phyloP scores from a whole-genome alignment of 2,329 filamentous ascomycete species.

The Aspergillus spinulosporus region DNA sequence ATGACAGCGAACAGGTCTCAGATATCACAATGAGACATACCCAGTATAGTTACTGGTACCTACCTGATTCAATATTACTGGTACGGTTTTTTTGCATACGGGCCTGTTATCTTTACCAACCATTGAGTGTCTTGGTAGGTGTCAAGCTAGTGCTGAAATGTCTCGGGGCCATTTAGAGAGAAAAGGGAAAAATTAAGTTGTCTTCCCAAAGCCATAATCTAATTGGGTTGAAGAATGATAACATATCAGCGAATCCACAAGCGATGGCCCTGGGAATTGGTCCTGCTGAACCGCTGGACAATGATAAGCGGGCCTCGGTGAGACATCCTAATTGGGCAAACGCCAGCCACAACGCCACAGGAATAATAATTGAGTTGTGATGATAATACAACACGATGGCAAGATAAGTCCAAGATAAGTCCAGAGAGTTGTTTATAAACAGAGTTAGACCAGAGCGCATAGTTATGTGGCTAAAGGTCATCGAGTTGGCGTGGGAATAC shows the following conservation, averaged over 20 bases:
- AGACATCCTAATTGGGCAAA: neutral
- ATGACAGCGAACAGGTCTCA: no score
- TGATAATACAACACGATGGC: no score
- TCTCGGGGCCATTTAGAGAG: neutral
- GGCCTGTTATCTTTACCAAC: neutral
- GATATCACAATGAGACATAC: neutral
- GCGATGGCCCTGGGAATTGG: neutral
- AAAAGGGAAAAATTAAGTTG: no score
- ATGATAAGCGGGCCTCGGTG: neutral
- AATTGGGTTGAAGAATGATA: neutral
- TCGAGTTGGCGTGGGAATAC: no score
- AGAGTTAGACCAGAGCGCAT: no score
- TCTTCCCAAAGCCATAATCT: no score
- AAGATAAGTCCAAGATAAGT: no score
- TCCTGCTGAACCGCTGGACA: neutral
- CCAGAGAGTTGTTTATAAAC: no score
- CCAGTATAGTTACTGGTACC: neutral
- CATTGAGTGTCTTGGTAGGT: neutral
- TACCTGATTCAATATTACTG: no score
- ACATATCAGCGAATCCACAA: neutral
- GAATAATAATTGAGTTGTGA: no score
- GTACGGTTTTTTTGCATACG: neutral
- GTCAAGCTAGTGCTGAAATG: neutral
- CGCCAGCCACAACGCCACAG: no score
- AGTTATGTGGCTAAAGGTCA: no score